phyloP scores from a whole-genome alignment of 2,329 filamentous ascomycete genomes.

The Penicillium sp. region DNA sequence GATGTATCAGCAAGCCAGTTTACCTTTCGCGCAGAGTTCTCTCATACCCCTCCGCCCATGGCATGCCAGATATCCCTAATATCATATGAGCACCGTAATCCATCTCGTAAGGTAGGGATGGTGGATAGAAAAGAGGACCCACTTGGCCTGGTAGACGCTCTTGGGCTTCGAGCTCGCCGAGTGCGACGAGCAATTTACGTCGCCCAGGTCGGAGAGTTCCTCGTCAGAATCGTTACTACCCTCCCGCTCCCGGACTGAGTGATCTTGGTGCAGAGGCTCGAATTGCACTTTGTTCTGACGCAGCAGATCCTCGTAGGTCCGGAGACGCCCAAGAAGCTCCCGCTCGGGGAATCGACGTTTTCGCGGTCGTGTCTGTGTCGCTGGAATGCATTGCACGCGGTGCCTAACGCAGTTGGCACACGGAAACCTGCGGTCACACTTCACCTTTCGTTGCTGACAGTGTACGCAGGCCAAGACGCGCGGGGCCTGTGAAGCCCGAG shows the following conservation, averaged over 20 bases:
- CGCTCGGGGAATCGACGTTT: constrained; percentile 65
- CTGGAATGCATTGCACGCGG: constrained; percentile 56
- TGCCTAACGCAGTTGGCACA: constrained; percentile 67
- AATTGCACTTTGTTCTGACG: constrained; percentile 66
- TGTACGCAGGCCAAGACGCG: constrained; percentile 56
- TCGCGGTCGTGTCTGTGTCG: constrained; percentile 49
- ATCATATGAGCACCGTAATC: neutral
- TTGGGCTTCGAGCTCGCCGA: constrained; percentile 1
- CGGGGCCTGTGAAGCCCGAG: constrained; percentile 5
- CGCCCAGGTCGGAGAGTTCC: neutral
- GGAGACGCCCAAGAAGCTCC: constrained; percentile 66
- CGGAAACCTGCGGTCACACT: constrained; percentile 69
- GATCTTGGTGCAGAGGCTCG: constrained; percentile 56
- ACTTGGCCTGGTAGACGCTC: constrained; percentile 17
- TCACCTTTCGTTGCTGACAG: constrained; percentile 74
- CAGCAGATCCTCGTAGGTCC: constrained; percentile 65
- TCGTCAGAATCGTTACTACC: neutral
- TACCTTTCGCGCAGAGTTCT: too few species aligned
- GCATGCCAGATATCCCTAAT: constrained; percentile 49
- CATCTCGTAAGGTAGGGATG: too few species aligned
- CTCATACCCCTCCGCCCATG: constrained; percentile 44
- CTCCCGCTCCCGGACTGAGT: neutral
- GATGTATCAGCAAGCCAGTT: too few species aligned
- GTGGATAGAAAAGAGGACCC: neutral
- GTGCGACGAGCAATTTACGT: constrained; percentile 1